phyloP scores from a whole-genome alignment of 352 stramenopile genomes.

The Phytophthora macrochlamydospora region DNA sequence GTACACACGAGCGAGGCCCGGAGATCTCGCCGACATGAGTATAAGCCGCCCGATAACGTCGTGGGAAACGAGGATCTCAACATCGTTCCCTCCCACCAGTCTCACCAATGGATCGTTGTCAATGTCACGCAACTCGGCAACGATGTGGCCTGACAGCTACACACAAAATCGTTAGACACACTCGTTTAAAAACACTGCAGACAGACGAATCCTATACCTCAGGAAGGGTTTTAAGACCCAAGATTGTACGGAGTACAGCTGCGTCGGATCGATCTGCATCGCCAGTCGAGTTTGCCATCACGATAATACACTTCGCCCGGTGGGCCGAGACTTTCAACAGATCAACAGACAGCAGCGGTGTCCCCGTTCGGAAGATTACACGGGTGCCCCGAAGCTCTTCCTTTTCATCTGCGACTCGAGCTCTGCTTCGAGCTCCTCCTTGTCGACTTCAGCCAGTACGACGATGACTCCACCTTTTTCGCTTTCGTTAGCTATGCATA shows the following conservation, averaged over 20 bases:
- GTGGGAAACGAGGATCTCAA: constrained; percentile 88
- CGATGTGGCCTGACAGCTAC: constrained; percentile 75
- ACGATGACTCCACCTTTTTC: constrained; percentile 85
- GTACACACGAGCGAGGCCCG: constrained; percentile 77
- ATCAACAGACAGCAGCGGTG: constrained; percentile 79
- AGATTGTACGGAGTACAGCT: constrained; percentile 71
- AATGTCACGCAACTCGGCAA: constrained; percentile 88
- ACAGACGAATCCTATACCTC: constrained; percentile 29
- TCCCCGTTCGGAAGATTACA: constrained; percentile 84
- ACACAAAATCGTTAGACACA: background rate
- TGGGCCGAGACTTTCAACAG: constrained; percentile 82
- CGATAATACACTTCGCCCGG: constrained; percentile 79
- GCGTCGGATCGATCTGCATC: constrained; percentile 87
- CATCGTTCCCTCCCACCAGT: constrained; percentile 75
- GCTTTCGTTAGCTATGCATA: constrained; percentile 87
- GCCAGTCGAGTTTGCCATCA: constrained; percentile 73
- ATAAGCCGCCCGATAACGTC: constrained; percentile 91
- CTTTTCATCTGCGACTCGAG: constrained; percentile 61
- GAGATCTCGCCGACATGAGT: constrained; percentile 83
- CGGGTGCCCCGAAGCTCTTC: constrained; percentile 73
- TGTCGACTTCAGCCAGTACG: constrained; percentile 74
- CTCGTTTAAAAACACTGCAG: background rate
- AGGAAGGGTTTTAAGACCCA: constrained; percentile 81
- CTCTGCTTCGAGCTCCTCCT: constrained; percentile 79
- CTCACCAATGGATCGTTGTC: constrained; percentile 86